Percentiles rank a stretch among this genome's conserved stretches.
Evolutionary conservation across 306 rosid genomes (phyloP).

Genomic region (Prunus padus): DNA sequence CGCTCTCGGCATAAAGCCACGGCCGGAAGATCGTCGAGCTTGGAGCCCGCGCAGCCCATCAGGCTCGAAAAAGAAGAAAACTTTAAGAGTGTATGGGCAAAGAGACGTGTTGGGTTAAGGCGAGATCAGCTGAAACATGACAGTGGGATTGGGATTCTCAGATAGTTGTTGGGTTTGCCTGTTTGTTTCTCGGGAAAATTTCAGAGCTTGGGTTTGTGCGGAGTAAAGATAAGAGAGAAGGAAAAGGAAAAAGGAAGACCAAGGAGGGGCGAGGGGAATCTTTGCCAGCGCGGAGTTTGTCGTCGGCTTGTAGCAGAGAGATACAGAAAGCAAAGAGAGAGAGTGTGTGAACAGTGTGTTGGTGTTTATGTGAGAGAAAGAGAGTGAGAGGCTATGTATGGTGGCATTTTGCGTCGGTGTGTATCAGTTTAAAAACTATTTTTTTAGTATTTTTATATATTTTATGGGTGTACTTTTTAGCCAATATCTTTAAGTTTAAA

Average conservation of each 20-base stretch:
- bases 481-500: neutral
- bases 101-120: conserved; percentile 18
- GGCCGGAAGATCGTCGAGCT: conserved; percentile 93
- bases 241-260: neutral
- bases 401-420: conserved; percentile 33
- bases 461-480: conserved; percentile 5
- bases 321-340: conserved; percentile 18
- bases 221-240: too few species aligned
- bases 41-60: conserved; percentile 91
- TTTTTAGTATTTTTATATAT: neutral
- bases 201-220: too few species aligned
- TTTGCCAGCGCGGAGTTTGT: conserved; percentile 83
- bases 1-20: conserved; percentile 83
- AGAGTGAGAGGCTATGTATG: neutral
- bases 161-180: neutral
- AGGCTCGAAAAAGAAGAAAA: neutral
- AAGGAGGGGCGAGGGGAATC: conserved; percentile 51
- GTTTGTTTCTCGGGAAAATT: conserved; percentile 21
- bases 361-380: conserved; percentile 5
- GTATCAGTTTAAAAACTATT: neutral
- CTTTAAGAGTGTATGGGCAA: neutral
- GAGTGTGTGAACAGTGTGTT: conserved; percentile 24
- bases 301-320: conserved; percentile 68
- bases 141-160: conserved; percentile 4
- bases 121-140: conserved; percentile 7